These are phyloP conservation scores for Eucalyptus dawsonii DNA, from an alignment of 345 rosid species.

Conservation along the genomic window DNA sequence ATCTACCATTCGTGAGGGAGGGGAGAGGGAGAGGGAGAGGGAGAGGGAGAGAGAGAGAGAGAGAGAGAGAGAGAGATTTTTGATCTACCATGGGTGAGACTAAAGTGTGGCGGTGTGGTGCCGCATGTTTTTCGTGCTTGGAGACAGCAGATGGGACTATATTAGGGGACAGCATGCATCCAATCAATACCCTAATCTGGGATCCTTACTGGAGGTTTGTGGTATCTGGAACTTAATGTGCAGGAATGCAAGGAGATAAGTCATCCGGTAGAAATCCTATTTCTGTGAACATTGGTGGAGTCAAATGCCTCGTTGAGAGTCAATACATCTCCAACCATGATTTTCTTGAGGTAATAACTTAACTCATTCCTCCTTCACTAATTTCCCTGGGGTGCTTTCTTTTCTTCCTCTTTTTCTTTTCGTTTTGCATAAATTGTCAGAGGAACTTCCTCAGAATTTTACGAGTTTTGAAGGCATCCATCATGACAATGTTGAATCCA, in stretches of 20 bases:
- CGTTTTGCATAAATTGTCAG: background rate
- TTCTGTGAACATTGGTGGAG: constrained; percentile 45
- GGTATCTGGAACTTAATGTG: background rate
- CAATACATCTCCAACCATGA: constrained; percentile 79
- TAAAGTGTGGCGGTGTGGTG: too few relatives aligned
- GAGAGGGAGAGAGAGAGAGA: background rate
- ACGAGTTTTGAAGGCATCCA: background rate
- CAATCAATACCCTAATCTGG: background rate
- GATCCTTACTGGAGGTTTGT: background rate
- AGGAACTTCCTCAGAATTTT: background rate
- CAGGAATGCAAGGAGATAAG: constrained; percentile 23
- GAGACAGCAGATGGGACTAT: too few relatives aligned
- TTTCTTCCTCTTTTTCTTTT: background rate
- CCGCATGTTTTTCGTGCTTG: too few relatives aligned
- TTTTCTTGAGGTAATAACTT: constrained; percentile 52
- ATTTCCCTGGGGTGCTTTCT: background rate
- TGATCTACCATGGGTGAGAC: background rate
- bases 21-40: background rate
- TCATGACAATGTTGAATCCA: background rate
- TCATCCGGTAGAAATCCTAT: constrained; percentile 15
- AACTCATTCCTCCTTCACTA: background rate
- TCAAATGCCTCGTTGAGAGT: constrained; percentile 49
- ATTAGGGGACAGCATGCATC: too few relatives aligned
- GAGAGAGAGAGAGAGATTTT: background rate
- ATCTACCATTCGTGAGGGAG: background rate